Base-by-base conservation (phyloP, 257 asterid species). In the Solanum pennellii region DNA sequence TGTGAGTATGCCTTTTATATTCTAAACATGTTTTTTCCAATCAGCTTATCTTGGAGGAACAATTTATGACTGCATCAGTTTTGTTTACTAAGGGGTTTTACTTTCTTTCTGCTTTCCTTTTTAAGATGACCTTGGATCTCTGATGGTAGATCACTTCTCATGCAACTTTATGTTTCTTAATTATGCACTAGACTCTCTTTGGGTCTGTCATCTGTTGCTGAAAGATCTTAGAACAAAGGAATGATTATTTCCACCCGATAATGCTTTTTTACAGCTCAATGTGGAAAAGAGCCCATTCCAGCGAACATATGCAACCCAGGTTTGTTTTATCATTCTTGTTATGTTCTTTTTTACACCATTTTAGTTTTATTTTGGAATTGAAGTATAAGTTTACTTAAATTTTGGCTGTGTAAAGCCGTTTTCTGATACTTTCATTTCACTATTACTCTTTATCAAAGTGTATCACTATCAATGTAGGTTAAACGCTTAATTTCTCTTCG, bases 241-340 rank as follows among this genome's bases (percentile, higher is more conserved):
- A 15, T 80, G 41, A 80, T 47, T 80, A 27, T 16, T 80, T 45
- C 84, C 25, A 27, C 68, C 66, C 47, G 39, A 49, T 47, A 25
- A 25, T 80, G 11, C 18, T 15, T 45, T 80, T 25, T 47, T 80
- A 16, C 93, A 94, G 97, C 97, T 94, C 29, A 94, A 94, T 90
- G 87, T 91, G 44, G 93, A 91, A 56, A 94, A 93, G 90, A 94
- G 97, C 84, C 95, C 97, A 60, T 94, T 94, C 88, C 95, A 93
- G 89, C 91, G 95, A 86, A 92, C 95, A 10, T 94, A 91, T 76
- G 97, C 95, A 72, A 86, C 89, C 82, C 97, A 94, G 97, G 97
- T 94, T 86, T 83, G 91, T 88, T 79, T 39, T 33, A 42, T 12
- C 49, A 11, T 82, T 68, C 31, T 52, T 39, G 44, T 27, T 16